Evolutionary conservation across 1,284 basidiomycete genomes (phyloP).

Genomic region (Leccinum huronense): DNA sequence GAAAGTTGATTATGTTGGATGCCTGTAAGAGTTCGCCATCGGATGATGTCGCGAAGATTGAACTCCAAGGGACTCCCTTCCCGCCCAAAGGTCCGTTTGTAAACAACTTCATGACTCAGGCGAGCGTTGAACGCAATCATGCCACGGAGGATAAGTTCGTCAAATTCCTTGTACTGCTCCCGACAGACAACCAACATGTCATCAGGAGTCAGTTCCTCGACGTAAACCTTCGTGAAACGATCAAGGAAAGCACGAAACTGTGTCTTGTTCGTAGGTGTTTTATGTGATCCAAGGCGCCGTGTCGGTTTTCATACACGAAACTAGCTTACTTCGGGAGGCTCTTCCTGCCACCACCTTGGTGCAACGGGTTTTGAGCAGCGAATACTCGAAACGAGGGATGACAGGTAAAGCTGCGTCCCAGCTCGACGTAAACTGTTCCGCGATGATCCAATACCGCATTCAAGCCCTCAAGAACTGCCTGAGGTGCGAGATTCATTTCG

Average conservation of each 20-base stretch:
- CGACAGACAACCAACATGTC: constrained; percentile 84
- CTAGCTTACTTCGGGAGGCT: constrained; percentile 91
- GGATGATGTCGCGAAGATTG: constrained; percentile 92
- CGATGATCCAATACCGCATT: constrained; percentile 98
- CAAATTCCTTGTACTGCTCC: constrained; percentile 68
- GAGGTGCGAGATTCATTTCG: constrained; percentile 98
- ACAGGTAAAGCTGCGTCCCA: constrained; percentile 84
- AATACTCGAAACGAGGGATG: constrained; percentile 96
- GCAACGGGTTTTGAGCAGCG: constrained; percentile 96
- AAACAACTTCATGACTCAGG: constrained; percentile 71
- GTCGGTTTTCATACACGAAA: constrained; percentile 79
- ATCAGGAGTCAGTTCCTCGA: constrained; percentile 80
- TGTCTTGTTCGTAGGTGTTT: constrained; percentile 62
- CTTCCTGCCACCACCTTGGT: constrained; percentile 96
- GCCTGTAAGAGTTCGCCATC: constrained; percentile 67
- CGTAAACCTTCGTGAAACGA: constrained; percentile 95
- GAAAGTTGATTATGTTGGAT: constrained; percentile 46
- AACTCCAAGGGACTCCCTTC: constrained; percentile 98
- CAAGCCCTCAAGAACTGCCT: constrained; percentile 94
- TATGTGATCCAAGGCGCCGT: constrained; percentile 87
- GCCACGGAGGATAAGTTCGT: constrained; percentile 51
- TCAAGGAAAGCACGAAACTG: constrained; percentile 72
- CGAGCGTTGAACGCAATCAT: constrained; percentile 88
- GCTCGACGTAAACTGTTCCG: constrained; percentile 92
- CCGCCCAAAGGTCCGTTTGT: constrained; percentile 70